Evolutionary conservation across 306 rosid genomes (phyloP).

Genomic region (Abrus pulchellus): DNA sequence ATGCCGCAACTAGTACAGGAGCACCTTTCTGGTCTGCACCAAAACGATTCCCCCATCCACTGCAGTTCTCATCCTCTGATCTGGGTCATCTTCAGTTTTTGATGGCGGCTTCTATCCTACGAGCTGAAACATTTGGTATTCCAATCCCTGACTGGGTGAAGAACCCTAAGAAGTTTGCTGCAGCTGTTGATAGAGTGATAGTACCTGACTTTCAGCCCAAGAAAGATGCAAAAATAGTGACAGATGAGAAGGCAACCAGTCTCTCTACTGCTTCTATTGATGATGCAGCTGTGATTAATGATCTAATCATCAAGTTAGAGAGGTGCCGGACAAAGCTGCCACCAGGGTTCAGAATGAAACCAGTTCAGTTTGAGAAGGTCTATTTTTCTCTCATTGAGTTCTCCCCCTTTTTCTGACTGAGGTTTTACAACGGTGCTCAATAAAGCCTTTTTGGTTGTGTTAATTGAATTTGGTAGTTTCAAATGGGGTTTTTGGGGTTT

Average conservation of each 20-base stretch:
- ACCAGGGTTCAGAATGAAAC: conserved; percentile 88
- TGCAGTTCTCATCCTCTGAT: conserved; percentile 83
- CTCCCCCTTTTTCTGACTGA: neutral
- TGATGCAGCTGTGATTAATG: conserved; percentile 85
- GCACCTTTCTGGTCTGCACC: conserved; percentile 99
- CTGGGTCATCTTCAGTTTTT: conserved; percentile 77
- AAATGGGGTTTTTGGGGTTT: conserved; percentile 18
- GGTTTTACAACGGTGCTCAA: conserved; percentile 20
- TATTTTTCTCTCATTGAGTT: neutral
- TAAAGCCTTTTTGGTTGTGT: conserved; percentile 15
- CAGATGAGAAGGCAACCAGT: conserved; percentile 92
- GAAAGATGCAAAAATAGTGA: conserved; percentile 84
- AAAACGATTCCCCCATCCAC: conserved; percentile 89
- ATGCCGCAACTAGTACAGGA: conserved; percentile 94
- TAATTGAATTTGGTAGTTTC: conserved; percentile 3
- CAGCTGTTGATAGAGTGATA: conserved; percentile 74
- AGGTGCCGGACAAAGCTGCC: conserved; percentile 61
- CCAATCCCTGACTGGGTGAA: conserved; percentile 87
- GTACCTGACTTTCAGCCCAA: conserved; percentile 90
- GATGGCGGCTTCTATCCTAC: conserved; percentile 80
- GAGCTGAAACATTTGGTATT: conserved; percentile 95
- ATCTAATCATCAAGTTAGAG: conserved; percentile 73
- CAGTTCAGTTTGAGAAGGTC: conserved; percentile 97
- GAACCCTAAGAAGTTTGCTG: conserved; percentile 75
- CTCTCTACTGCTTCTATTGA: conserved; percentile 78